These are phyloP conservation scores for Trichoderma atrobrunneum DNA, from an alignment of 2,329 filamentous ascomycete genomes.

Conservation along the genomic window DNA sequence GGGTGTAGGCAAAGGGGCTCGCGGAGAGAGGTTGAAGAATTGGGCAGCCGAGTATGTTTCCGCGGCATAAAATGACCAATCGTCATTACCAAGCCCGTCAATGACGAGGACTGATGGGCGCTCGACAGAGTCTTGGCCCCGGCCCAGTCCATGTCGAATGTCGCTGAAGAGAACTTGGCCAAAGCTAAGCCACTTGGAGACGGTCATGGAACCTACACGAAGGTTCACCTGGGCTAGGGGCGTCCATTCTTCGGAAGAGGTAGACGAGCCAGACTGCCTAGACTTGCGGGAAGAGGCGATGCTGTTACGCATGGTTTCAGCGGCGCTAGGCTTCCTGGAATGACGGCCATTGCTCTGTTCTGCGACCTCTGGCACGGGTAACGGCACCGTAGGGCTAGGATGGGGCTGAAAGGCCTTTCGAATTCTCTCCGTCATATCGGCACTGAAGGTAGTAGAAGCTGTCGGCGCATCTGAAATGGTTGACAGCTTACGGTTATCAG, in stretches of 20 bases:
- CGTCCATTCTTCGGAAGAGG: slow-evolving; percentile 55
- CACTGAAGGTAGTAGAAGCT: slow-evolving; percentile 52
- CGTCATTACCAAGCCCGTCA: slow-evolving; percentile 80
- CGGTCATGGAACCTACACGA: slow-evolving; percentile 75
- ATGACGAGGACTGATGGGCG: slow-evolving; percentile 69
- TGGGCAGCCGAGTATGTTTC: slow-evolving; percentile 72
- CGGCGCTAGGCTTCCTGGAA: slow-evolving; percentile 33
- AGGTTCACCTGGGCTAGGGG: slow-evolving; percentile 71
- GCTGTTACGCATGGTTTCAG: slow-evolving; percentile 26
- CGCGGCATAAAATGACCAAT: slow-evolving; percentile 84
- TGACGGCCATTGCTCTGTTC: slow-evolving; percentile 21
- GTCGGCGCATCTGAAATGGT: slow-evolving; percentile 36
- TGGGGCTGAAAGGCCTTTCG: slow-evolving; percentile 47
- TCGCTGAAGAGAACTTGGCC: slow-evolving; percentile 81
- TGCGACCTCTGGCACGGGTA: slow-evolving; percentile 42
- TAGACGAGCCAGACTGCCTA: slow-evolving; percentile 46
- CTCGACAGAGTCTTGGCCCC: slow-evolving; percentile 36
- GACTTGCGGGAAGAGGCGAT: slow-evolving; percentile 34
- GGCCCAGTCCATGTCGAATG: slow-evolving; percentile 65
- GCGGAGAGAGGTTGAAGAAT: slow-evolving; percentile 72
- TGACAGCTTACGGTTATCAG: slow-evolving; percentile 32
- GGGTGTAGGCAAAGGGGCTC: slow-evolving; percentile 48
- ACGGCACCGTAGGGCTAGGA: slow-evolving; percentile 42
- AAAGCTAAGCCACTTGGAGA: slow-evolving; percentile 85
- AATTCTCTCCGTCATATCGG: slow-evolving; percentile 53